Evolutionary conservation across 139 green algal genomes (phyloP), one percentile per base, ranked within the genome.

Genomic region (Micromonas commoda): DNA sequence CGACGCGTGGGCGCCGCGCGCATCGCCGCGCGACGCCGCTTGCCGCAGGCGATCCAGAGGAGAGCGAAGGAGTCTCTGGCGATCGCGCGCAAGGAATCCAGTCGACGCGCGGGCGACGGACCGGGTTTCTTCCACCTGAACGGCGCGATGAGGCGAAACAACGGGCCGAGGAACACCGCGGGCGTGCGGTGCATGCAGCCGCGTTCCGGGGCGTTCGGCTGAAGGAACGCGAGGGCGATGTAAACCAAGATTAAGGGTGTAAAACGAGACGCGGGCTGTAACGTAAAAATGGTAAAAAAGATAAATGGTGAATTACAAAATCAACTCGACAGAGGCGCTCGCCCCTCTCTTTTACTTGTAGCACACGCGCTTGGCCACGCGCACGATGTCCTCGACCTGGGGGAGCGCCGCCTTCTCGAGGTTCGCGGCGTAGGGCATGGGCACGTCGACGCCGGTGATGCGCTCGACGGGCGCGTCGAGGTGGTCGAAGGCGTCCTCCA

Each of bases 401-500:
- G 95, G 95, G 45, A 99, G 86, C 0, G 87, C 86, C 0, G 87
- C 69, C 4, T 82, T 81, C 86, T 99, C 95, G 35, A 99, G 86
- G 85, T 97, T 94, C 3, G 86, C 85, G 3, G 95, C 94, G 69
- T 98, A 99, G 0, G 95, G 94, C 91, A 97, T 99, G 39, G 95
- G 96, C 28, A 99, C 80, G 61, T 94, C 89, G 1, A 80, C 77
- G 89, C 93, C 76, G 24, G 93, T 93, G 2, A 99, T 87, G 4
- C 96, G 82, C 80, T 96, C 89, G 4, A 95, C 87, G 2, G 96
- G 91, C 2, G 92, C 93, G 75, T 99, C 96, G 31, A 99, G 90
- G 63, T 99, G 92, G 75, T 99, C 96, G 85, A 99, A 99, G 35
- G 80, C 89, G 34, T 94, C 85, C 86, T 99, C 96, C 84, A 91